Evolutionary conservation across 2,329 filamentous ascomycete genomes (phyloP).

Genomic region (Biscogniauxia mediterranea): DNA sequence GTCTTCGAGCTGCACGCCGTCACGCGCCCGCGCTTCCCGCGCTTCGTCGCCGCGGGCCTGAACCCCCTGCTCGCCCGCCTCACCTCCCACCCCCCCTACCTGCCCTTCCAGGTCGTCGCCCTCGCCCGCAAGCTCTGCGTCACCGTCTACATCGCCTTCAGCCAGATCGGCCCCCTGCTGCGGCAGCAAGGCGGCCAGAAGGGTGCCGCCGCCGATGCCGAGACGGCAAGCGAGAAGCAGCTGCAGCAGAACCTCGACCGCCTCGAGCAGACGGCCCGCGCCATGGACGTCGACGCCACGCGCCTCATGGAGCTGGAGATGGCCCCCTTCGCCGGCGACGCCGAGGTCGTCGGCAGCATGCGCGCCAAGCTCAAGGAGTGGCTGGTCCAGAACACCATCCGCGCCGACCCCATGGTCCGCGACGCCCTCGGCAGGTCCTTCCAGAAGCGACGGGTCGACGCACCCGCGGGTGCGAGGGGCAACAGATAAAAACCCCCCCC

Average conservation of each 20-base stretch:
- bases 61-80: conserved; percentile 44
- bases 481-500: conserved; percentile 43
- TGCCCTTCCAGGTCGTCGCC: conserved; percentile 81
- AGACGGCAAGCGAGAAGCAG: conserved; percentile 45
- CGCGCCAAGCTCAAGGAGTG: conserved; percentile 77
- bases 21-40: conserved; percentile 53
- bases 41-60: conserved; percentile 40
- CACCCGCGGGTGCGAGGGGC: conserved; percentile 59
- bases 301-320: conserved; percentile 75
- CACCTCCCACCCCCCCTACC: conserved; percentile 56
- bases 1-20: conserved; percentile 57
- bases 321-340: conserved; percentile 76
- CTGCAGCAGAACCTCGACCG: conserved; percentile 64
- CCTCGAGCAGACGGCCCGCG: conserved; percentile 58
- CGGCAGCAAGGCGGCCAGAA: conserved; percentile 38
- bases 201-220: conserved; percentile 13
- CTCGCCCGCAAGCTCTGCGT: conserved; percentile 75
- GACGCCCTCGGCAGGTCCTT: conserved; percentile 72
- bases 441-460: conserved; percentile 59
- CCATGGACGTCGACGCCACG: conserved; percentile 66
- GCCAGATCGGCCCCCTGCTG: conserved; percentile 73
- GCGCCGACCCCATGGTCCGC: conserved; percentile 75
- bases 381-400: conserved; percentile 82
- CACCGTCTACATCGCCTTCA: conserved; percentile 79
- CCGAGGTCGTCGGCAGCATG: conserved; percentile 60